phyloP scores from a whole-genome alignment of 352 stramenopile genomes.

The Globisporangium emineosum region DNA sequence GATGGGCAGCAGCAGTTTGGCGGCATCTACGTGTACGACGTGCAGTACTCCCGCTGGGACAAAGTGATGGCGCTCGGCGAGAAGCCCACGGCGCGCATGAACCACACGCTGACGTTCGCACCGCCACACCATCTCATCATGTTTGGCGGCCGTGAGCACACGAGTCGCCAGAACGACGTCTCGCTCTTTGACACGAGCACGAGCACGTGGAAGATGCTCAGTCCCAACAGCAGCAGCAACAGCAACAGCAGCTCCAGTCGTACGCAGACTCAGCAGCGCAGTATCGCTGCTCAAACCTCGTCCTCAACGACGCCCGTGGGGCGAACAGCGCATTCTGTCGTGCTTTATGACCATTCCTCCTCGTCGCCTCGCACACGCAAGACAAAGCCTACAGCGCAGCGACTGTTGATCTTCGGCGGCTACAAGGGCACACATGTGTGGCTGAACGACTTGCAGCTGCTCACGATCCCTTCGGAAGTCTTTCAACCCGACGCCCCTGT shows the following conservation, averaged over 20 bases:
- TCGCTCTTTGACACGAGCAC: constrained; percentile 44
- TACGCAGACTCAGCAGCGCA: constrained; percentile 3
- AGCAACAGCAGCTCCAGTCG: constrained; percentile 2
- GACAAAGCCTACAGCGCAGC: constrained; percentile 19
- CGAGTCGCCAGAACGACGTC: constrained; percentile 50
- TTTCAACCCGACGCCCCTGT: not conserved
- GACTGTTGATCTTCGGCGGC: constrained; percentile 60
- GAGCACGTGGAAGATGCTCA: constrained; percentile 30
- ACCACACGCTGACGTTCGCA: constrained; percentile 58
- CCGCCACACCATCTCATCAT: constrained; percentile 47
- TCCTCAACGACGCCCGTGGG: constrained; percentile 20
- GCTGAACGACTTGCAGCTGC: constrained; percentile 62
- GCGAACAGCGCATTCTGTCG: constrained; percentile 43
- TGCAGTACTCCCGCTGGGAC: constrained; percentile 49
- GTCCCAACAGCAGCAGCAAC: not conserved
- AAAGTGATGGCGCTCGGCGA: constrained; percentile 33
- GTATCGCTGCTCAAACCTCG: constrained; percentile 3
- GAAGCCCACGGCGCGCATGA: constrained; percentile 48
- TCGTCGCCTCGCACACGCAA: not conserved
- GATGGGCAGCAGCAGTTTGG: constrained; percentile 55
- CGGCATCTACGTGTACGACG: constrained; percentile 56
- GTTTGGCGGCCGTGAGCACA: constrained; percentile 51
- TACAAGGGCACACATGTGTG: constrained; percentile 58
- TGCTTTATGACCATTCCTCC: constrained; percentile 26
- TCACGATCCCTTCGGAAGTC: constrained; percentile 21